phyloP scores from a whole-genome alignment of 805 yeast genomes.

The Myxozyma kluyveri region DNA sequence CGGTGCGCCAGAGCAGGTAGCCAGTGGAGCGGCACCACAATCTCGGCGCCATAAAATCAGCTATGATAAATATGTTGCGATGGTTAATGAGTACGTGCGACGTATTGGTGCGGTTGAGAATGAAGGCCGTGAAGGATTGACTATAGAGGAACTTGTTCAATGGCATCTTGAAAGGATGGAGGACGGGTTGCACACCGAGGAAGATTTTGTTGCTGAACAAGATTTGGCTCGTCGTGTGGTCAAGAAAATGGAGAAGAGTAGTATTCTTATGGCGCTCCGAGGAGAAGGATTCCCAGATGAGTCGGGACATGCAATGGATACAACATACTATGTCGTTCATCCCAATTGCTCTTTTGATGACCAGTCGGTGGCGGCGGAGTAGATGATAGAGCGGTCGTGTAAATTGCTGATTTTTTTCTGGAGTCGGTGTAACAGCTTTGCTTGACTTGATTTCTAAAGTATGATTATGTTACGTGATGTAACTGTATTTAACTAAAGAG shows the following conservation, averaged over 20 bases:
- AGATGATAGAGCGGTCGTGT: too few species aligned
- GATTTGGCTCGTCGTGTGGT: constrained; percentile 74
- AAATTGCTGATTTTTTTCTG: too few species aligned
- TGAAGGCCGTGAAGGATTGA: constrained; percentile 54
- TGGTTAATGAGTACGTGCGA: constrained; percentile 75
- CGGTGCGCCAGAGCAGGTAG: too few species aligned
- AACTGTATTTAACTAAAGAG: too few species aligned
- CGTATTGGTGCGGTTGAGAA: constrained; percentile 60
- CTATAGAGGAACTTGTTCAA: constrained; percentile 66
- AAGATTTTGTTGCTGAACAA: constrained; percentile 67
- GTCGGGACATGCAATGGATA: constrained; percentile 29
- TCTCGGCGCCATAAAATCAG: constrained; percentile 56
- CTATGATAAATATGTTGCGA: constrained; percentile 80
- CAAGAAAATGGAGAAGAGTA: constrained; percentile 77
- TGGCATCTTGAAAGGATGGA: constrained; percentile 79
- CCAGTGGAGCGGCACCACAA: constrained; percentile 7
- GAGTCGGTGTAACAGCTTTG: too few species aligned
- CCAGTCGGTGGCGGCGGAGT: too few species aligned
- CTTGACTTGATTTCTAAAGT: too few species aligned
- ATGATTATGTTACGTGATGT: too few species aligned
- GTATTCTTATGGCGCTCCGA: constrained; percentile 69
- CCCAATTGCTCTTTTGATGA: constrained; percentile 58
- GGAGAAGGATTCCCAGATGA: constrained; percentile 45
- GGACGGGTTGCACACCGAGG: constrained; percentile 64
- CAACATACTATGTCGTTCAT: constrained; percentile 54